phyloP scores from a whole-genome alignment of 2,329 filamentous ascomycete species.

The Botrytis hyacinthi region DNA sequence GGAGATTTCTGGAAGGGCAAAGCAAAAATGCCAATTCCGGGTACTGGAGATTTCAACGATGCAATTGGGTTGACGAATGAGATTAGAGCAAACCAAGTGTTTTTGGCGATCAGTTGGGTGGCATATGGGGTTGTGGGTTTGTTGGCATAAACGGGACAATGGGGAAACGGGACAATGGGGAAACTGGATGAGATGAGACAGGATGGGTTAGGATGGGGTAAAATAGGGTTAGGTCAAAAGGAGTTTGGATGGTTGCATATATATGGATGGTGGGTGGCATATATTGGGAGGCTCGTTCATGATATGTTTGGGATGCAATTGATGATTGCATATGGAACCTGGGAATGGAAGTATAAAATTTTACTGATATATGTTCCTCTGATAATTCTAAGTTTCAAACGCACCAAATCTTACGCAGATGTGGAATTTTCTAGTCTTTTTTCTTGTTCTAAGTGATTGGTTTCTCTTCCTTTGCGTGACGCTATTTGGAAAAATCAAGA shows the following conservation, averaged over 20 bases:
- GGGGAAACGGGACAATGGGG: background rate
- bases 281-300: background rate
- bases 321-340: background rate
- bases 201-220: background rate
- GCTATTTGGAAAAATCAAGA: too few species aligned
- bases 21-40: constrained; percentile 2
- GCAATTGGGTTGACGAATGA: constrained; percentile 16
- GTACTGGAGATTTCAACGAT: constrained; percentile 6
- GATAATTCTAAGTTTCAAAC: too few species aligned
- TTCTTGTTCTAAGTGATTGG: fast-evolving
- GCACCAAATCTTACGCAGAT: background rate
- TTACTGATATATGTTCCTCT: background rate
- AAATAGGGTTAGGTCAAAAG: background rate
- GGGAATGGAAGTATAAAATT: background rate
- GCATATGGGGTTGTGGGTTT: background rate
- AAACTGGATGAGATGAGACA: background rate
- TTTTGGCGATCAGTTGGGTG: constrained; percentile 4
- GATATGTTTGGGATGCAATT: background rate
- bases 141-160: background rate
- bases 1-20: constrained; percentile 16
- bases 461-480: too few species aligned
- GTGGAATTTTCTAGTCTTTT: background rate
- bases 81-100: background rate
- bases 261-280: background rate
- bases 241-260: background rate